Evolutionary conservation across 257 asterid species (phyloP), one percentile per base, ranked within the genome.

Genomic region (Paraleonurus japonicus): DNA sequence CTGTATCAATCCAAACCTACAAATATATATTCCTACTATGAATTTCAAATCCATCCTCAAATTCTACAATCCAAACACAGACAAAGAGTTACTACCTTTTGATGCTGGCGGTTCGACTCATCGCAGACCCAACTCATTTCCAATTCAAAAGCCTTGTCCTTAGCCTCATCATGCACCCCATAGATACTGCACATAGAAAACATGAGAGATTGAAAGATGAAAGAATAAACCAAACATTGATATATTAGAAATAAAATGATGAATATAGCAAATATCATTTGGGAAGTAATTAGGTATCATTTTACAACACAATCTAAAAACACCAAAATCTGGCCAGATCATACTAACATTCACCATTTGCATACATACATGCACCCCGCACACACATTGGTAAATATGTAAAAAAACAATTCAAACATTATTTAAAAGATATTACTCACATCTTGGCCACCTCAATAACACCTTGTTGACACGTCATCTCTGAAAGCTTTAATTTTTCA

Each of bases 61-160:
- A 47, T 47, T n/a, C 54, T 47, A n/a, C 54, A n/a, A 47, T 47
- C 17, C 53, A 45, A 45, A 47, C 16, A 47, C 12, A 32, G 6
- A 32, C 12, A 17, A 50, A 7, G 57, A 6, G 48, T 37, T 26
- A 60, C 6, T 39, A 90, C 96, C 93, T 88, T 90, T 70, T 85
- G 90, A 65, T 90, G 96, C 81, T 80, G 92, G 65, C 93, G 89
- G 62, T 88, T 88, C 2, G 96, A 90, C 79, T 90, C 95, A 20
- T 90, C 96, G 54, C 96, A 90, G 59, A 88, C 88, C 96, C 96
- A 90, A 68, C 96, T 88, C 92, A 90, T 79, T 78, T 90, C 96
- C 84, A 90, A 65, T 76, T 90, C 96, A 72, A 90, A 90, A 58
- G 91, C 96, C 81, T 90, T 90, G 85, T 90, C 96, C 82, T 90